Conservation (phyloP, 257 asterid species). For the Plantago major region DNA sequence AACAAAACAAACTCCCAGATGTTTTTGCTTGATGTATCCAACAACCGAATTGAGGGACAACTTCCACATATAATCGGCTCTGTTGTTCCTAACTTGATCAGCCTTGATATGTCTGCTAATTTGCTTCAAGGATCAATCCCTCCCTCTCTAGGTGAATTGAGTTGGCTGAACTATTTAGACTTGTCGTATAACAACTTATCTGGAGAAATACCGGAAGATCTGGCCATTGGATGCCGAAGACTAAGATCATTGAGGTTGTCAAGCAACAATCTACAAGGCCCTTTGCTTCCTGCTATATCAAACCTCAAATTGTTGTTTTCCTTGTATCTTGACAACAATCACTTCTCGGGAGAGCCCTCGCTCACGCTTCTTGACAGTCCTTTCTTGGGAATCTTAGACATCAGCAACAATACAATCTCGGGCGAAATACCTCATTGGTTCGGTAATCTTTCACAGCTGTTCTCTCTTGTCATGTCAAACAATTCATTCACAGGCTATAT, state of each 20-base stretch:
- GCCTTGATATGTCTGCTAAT: conserved; percentile 25
- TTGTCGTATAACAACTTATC: conserved; percentile 21
- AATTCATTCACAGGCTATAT: conserved; percentile 18
- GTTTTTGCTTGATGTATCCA: conserved; percentile 20
- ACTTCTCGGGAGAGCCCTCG: conserved; percentile 21
- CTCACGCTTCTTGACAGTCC: conserved; percentile 13
- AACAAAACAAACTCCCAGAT: conserved; percentile 4
- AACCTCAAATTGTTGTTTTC: conserved; percentile 9
- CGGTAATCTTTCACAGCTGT: not conserved
- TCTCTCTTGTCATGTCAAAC: conserved; percentile 14
- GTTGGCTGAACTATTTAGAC: conserved; percentile 8
- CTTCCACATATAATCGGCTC: conserved; percentile 20
- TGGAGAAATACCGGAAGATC: conserved; percentile 17
- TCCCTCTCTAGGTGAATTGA: conserved; percentile 22
- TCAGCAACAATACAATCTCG: conserved; percentile 20
- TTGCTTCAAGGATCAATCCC: conserved; percentile 22
- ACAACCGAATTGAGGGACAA: conserved; percentile 16
- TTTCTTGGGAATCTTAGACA: not conserved
- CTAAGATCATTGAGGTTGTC: conserved; percentile 14
- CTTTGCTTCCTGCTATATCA: conserved; percentile 14
- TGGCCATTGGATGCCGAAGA: not conserved
- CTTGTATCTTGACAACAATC: conserved; percentile 20
- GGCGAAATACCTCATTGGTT: conserved; percentile 25
- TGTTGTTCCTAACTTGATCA: conserved; percentile 18
- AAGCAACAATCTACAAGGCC: conserved; percentile 22